Conservation (phyloP, 495 filamentous ascomycete species). For the Parathielavia appendiculata region DNA sequence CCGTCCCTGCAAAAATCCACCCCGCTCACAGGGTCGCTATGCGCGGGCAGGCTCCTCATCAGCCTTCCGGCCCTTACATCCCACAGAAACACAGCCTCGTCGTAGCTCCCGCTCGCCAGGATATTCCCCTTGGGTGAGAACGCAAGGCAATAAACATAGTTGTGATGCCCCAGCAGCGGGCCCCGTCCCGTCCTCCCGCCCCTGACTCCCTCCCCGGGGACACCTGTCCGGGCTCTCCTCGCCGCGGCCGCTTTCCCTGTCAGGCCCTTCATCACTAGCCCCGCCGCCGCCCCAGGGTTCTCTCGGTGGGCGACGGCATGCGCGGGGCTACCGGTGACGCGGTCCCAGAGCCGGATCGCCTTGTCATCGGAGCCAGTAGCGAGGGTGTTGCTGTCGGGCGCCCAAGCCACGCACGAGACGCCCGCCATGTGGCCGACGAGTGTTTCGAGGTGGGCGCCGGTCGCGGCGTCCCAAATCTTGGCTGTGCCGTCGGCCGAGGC, state of each 20-base stretch:
- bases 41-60: slow-evolving; percentile 88
- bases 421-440: slow-evolving; percentile 93
- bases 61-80: slow-evolving; percentile 77
- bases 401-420: slow-evolving; percentile 85
- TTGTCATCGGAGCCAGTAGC: slow-evolving; percentile 96
- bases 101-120: slow-evolving; percentile 88
- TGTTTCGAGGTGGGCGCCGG: slow-evolving; percentile 73
- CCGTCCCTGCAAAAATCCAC: slow-evolving; percentile 92
- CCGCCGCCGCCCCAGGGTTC: background rate
- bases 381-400: slow-evolving; percentile 75
- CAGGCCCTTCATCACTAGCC: background rate
- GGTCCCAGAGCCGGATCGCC: slow-evolving; percentile 87
- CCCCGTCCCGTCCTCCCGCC: slow-evolving; percentile 34
- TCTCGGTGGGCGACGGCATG: slow-evolving; percentile 38
- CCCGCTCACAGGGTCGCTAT: slow-evolving; percentile 88
- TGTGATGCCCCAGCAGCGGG: slow-evolving; percentile 82
- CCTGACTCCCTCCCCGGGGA: slow-evolving; percentile 12
- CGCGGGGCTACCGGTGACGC: slow-evolving; percentile 60
- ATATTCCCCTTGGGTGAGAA: slow-evolving; percentile 97
- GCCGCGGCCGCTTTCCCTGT: background rate
- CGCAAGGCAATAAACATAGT: slow-evolving; percentile 87
- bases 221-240: background rate
- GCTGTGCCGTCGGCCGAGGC: slow-evolving; percentile 82
- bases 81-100: slow-evolving; percentile 96
- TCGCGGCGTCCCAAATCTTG: slow-evolving; percentile 81